Evolutionary conservation across 148 eudicot species (phyloP).

Genomic region (Spergularia bocconei): DNA sequence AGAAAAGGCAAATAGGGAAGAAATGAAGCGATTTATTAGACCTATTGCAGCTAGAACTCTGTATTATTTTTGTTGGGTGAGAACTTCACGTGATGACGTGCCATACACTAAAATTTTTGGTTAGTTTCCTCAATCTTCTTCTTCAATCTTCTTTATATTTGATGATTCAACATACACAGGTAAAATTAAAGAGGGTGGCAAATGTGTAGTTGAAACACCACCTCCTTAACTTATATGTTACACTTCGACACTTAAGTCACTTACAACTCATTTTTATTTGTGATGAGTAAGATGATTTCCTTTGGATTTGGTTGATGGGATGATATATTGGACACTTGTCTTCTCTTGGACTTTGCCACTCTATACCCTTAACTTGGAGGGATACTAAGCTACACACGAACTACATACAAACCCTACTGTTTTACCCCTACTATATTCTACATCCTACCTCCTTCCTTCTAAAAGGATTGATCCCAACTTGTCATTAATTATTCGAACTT

Average conservation of each 20-base stretch:
- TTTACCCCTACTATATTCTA: constrained; percentile 1
- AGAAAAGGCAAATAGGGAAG: background rate
- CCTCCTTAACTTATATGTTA: background rate
- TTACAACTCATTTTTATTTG: background rate
- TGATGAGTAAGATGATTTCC: constrained; percentile 11
- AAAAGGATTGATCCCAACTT: background rate
- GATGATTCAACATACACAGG: background rate
- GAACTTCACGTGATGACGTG: constrained; percentile 1
- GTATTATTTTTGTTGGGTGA: background rate
- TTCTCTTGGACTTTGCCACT: background rate
- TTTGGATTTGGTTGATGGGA: constrained; percentile 27
- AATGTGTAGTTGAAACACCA: constrained; percentile 28
- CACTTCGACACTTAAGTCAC: too few relatives aligned
- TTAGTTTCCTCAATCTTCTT: too few relatives aligned
- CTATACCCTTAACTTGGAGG: background rate
- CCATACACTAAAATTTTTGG: too few relatives aligned
- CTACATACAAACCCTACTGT: constrained; percentile 16
- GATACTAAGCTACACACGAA: background rate
- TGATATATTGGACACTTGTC: constrained; percentile 27
- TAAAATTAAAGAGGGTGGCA: constrained; percentile 26
- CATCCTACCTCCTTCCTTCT: constrained; percentile 10
- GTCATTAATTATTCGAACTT: too few relatives aligned
- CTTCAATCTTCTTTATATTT: too few relatives aligned
- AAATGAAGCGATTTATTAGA: background rate
- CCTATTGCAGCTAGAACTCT: background rate